Percentiles rank a stretch among this genome's conserved stretches.
phyloP scores from a whole-genome alignment of 257 asterid genomes.

The Solanum dulcamara region DNA sequence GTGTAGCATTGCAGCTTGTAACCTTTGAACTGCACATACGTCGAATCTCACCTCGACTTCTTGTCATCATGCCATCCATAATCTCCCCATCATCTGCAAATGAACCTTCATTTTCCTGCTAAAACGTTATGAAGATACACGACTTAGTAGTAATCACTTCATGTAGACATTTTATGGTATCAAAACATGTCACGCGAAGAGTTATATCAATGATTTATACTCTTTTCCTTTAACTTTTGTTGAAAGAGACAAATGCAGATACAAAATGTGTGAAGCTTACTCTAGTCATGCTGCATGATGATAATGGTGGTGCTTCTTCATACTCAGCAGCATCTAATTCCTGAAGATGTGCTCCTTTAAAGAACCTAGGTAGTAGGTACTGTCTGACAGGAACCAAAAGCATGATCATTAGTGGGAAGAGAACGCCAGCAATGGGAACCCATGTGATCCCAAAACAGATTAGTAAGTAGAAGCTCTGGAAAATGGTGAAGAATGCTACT shows the following conservation, averaged over 20 bases:
- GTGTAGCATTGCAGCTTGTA: conserved; percentile 1
- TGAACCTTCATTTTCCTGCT: conserved; percentile 1
- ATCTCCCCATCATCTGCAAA: conserved; percentile 9
- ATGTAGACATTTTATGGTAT: background rate
- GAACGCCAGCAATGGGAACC: conserved; percentile 13
- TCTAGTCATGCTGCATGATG: conserved; percentile 6
- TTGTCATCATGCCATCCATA: conserved; percentile 8
- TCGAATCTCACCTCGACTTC: conserved; percentile 10
- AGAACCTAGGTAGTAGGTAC: conserved; percentile 5
- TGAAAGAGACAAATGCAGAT: background rate
- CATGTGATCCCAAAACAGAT: conserved; percentile 14
- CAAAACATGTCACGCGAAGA: background rate
- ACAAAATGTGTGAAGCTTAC: background rate
- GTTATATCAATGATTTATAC: background rate
- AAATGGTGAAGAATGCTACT: conserved; percentile 6
- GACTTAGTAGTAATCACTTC: background rate
- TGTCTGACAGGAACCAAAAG: conserved; percentile 14
- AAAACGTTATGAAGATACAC: background rate
- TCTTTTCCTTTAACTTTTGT: background rate
- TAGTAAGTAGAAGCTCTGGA: conserved; percentile 10
- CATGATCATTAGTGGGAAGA: conserved; percentile 14
- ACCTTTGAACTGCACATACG: conserved; percentile 4
- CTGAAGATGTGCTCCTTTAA: conserved; percentile 9
- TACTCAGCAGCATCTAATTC: conserved; percentile 12
- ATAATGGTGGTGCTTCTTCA: conserved; percentile 10